Base-by-base conservation (phyloP, 345 rosid genomes). In the Euclidium syriacum region DNA sequence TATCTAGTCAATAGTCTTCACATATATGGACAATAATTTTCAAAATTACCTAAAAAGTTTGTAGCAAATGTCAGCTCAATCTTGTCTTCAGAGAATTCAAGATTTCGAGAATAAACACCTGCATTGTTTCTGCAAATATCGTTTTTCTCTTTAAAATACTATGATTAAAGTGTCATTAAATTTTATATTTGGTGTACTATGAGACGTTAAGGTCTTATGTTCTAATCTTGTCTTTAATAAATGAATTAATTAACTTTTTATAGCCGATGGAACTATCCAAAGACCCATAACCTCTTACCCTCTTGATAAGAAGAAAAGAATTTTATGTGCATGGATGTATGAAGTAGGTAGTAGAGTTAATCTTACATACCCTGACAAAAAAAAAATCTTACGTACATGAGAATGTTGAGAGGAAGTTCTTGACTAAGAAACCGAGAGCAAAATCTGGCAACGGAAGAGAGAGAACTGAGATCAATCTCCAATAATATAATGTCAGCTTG, bases 41-140 rank as follows among this genome's bases (percentile, higher is more conserved):
- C 8, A 58, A 64, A 35, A 22, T 64, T 50, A 92, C 98, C 98
- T 41, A 92, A 43, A 76, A 83, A 92, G 65, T 89, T 92, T 34
- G 95, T 83, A 14, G 98, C 95, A 66, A 92, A 89, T 34, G 98
- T 89, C 84, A 92, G 80, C 80, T 92, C 96, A 47, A 89, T 81
- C 78, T 92, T 92, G 60, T 89, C 96, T 52, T 89, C 98, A 0
- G 98, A 89, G 73, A 85, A 92, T 78, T 92, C 95, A 80, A 92
- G 71, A 64, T 78, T 81, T 62, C 79, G 81, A 36, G 94, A 87
- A 82, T 71, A 89, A 22, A 84, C 71, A 14, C 98, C 98, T 2
- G 98, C 98, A 67, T 92, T 92, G 67, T 92, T 92, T 79, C 98
- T 92, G 89, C 59, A 55, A 24, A 65, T 20, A 39, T 47, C 29